These are phyloP conservation scores for Phyllosticta capitalensis DNA, from an alignment of 2,329 filamentous ascomycete species.

Conservation along the genomic window DNA sequence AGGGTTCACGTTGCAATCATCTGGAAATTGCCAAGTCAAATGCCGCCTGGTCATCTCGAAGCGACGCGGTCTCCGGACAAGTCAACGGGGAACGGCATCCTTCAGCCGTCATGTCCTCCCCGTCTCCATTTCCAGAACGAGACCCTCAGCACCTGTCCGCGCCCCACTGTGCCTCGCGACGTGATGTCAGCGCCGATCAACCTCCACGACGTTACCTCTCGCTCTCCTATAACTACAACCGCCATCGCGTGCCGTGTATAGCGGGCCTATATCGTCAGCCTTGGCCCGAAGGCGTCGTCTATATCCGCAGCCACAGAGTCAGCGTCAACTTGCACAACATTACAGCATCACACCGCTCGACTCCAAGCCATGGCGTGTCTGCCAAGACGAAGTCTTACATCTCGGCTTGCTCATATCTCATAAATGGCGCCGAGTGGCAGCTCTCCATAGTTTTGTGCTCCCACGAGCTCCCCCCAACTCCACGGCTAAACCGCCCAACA, in stretches of 20 bases:
- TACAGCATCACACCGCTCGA: background rate
- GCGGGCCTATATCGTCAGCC: background rate
- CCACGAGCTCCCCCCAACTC: background rate
- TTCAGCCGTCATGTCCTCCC: background rate
- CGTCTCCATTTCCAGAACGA: too few relatives aligned
- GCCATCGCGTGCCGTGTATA: background rate
- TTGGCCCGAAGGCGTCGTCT: too few relatives aligned
- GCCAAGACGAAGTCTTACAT: background rate
- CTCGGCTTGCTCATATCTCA: background rate
- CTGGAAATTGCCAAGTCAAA: background rate
- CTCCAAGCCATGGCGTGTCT: background rate
- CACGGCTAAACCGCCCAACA: background rate
- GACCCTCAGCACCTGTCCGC: background rate
- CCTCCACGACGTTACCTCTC: too few relatives aligned
- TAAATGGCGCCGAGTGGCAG: background rate
- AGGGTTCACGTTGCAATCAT: background rate
- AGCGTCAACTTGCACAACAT: background rate
- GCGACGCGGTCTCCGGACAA: background rate
- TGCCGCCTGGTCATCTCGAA: background rate
- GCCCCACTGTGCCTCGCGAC: background rate
- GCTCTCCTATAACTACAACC: too few relatives aligned
- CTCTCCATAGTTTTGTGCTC: background rate
- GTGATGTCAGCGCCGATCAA: too few relatives aligned
- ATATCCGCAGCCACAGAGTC: too few relatives aligned
- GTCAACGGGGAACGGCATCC: background rate